Evolutionary conservation across 139 green algal genomes (phyloP).

Genomic region (Volvox reticuliferus): DNA sequence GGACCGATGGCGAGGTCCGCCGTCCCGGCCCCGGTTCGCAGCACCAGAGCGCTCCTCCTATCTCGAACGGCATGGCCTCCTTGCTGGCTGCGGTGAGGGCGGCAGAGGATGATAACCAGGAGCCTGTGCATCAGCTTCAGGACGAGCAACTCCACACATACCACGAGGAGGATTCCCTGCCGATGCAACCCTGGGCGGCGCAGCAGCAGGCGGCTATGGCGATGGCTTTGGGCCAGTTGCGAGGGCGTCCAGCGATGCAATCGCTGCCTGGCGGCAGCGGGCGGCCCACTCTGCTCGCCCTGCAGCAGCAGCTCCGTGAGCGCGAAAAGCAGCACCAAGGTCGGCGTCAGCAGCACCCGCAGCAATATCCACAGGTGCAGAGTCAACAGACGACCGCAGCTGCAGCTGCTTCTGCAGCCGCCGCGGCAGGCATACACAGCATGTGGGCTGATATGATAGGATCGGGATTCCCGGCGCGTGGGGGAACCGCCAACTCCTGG

Average conservation of each 20-base stretch:
- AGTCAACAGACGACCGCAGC: not conserved
- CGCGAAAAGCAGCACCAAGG: not conserved
- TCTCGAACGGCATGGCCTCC: not conserved
- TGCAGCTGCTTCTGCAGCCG: not conserved
- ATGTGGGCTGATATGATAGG: not conserved
- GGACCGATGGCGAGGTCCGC: not conserved
- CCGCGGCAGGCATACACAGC: not conserved
- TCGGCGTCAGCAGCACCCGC: conserved; percentile 9
- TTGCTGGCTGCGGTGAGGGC: conserved; percentile 12
- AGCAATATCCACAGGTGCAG: not conserved
- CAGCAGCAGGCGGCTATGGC: not conserved
- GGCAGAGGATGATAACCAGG: not conserved
- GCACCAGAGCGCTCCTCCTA: not conserved
- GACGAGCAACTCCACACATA: not conserved
- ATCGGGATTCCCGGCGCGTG: not conserved
- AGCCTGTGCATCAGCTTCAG: not conserved
- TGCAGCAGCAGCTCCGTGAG: conserved; percentile 42
- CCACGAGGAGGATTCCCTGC: not conserved
- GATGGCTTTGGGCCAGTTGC: not conserved
- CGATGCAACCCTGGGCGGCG: not conserved
- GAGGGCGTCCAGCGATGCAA: not conserved
- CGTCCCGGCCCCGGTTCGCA: not conserved
- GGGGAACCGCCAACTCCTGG: not conserved
- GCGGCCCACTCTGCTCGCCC: not conserved
- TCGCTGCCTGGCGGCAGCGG: not conserved